A percentile compares a stretch with the other conserved stretches of the same genome.
Conservation (phyloP, 441 rosid species). For the Cnidoscolus chayamansa region DNA sequence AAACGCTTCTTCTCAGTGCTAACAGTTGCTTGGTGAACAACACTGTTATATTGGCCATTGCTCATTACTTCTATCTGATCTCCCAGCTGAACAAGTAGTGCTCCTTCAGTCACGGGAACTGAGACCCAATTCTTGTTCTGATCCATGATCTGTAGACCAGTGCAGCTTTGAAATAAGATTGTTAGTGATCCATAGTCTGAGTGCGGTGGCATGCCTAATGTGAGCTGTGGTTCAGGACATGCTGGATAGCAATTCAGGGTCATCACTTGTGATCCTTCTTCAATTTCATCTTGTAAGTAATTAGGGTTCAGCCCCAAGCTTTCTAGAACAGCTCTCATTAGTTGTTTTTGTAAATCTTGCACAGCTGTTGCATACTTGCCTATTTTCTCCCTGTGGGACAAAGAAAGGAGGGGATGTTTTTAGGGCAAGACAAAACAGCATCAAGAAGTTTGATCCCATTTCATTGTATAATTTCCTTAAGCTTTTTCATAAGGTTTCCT, state of each 20-base stretch:
- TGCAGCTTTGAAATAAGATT: constrained; percentile 52
- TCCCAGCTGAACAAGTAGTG: constrained; percentile 57
- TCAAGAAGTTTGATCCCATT: not conserved
- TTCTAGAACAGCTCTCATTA: constrained; percentile 47
- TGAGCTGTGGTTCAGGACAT: constrained; percentile 66
- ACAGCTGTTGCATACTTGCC: constrained; percentile 51
- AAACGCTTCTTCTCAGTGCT: constrained; percentile 39
- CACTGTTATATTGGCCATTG: constrained; percentile 66
- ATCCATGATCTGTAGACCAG: constrained; percentile 58
- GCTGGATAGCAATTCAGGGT: constrained; percentile 66
- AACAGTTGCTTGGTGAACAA: constrained; percentile 53
- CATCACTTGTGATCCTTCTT: constrained; percentile 52
- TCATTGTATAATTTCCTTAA: not conserved
- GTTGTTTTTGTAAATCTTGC: constrained; percentile 40
- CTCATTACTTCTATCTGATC: constrained; percentile 73
- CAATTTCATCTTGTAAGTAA: constrained; percentile 36
- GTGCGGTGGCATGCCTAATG: constrained; percentile 69
- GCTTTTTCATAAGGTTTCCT: not conserved
- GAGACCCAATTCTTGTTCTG: constrained; percentile 45
- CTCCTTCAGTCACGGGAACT: constrained; percentile 48
- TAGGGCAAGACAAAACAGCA: not conserved
- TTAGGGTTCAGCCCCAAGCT: constrained; percentile 49
- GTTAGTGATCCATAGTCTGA: constrained; percentile 69
- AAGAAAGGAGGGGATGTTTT: not conserved
- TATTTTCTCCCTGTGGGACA: constrained; percentile 46